Evolutionary conservation across 352 stramenopile species (phyloP).

Genomic region (Pythium brachiatum): DNA sequence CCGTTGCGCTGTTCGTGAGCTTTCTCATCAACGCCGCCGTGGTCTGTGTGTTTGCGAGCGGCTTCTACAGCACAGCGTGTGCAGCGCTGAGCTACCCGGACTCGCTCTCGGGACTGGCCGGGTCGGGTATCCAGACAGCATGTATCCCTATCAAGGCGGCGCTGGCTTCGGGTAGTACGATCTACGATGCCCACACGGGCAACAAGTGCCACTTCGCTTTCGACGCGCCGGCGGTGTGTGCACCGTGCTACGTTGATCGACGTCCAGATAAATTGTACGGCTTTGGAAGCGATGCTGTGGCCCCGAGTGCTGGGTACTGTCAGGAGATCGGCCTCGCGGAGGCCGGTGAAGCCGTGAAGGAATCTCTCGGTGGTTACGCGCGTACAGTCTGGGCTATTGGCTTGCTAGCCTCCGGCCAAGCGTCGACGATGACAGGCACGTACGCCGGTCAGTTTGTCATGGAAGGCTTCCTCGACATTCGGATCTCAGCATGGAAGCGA

Average conservation of each 20-base stretch:
- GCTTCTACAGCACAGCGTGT: slow-evolving; percentile 78
- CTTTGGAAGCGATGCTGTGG: slow-evolving; percentile 3
- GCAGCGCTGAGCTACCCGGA: slow-evolving; percentile 44
- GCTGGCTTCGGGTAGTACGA: slow-evolving; percentile 43
- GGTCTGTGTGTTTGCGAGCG: slow-evolving; percentile 87
- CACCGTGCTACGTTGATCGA: slow-evolving; percentile 54
- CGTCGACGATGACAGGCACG: slow-evolving; percentile 91
- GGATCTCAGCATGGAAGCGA: slow-evolving; percentile 77
- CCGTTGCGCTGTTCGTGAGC: slow-evolving; percentile 78
- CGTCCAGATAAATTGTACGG: slow-evolving; percentile 14
- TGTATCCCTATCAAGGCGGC: slow-evolving; percentile 57
- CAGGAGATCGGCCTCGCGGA: slow-evolving; percentile 76
- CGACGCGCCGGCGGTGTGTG: slow-evolving; percentile 22
- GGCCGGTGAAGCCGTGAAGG: slow-evolving; percentile 61
- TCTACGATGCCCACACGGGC: slow-evolving; percentile 60
- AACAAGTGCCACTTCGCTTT: slow-evolving; percentile 47
- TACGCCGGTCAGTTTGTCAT: slow-evolving; percentile 95
- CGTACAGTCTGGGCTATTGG: slow-evolving; percentile 88
- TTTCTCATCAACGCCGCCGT: slow-evolving; percentile 92
- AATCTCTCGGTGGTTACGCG: slow-evolving; percentile 56
- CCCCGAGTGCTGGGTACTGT: slow-evolving; percentile 57
- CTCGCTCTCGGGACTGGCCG: slow-evolving; percentile 49
- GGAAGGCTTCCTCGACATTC: slow-evolving; percentile 90
- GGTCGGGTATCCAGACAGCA: slow-evolving; percentile 56
- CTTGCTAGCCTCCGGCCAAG: slow-evolving; percentile 88